Evolutionary conservation across 2,329 filamentous ascomycete species (phyloP).

Genomic region (Cercospora janseana): DNA sequence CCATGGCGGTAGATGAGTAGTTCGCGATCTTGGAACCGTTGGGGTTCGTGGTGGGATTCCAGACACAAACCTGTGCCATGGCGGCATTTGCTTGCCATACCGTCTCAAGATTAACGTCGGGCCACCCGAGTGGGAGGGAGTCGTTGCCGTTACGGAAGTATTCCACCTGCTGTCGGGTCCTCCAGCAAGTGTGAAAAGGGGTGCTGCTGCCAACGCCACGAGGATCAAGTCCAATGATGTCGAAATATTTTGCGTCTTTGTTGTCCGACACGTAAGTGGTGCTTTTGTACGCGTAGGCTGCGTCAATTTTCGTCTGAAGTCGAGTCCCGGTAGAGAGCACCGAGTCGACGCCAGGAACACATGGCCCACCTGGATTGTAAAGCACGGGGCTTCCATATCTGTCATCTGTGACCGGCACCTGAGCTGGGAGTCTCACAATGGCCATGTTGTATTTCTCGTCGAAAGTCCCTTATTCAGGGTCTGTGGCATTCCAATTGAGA

Average conservation of each 20-base stretch:
- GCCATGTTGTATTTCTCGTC: slow-evolving; percentile 37
- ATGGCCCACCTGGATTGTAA: slow-evolving; percentile 48
- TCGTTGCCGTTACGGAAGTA: too few species aligned
- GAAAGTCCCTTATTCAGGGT: slow-evolving; percentile 30
- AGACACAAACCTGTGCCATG: not conserved
- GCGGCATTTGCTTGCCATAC: not conserved
- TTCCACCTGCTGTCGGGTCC: slow-evolving; percentile 28
- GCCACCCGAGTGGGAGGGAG: not conserved
- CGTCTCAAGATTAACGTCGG: not conserved
- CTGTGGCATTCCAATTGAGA: slow-evolving; percentile 43
- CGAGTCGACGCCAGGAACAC: slow-evolving; percentile 42
- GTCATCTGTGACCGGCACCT: slow-evolving; percentile 41
- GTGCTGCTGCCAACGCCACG: slow-evolving; percentile 42
- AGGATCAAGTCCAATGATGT: slow-evolving; percentile 49
- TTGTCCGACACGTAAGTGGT: not conserved
- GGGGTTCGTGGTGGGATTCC: not conserved
- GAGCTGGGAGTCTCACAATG: slow-evolving; percentile 49
- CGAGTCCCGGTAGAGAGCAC: slow-evolving; percentile 29
- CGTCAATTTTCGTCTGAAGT: slow-evolving; percentile 26
- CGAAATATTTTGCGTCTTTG: slow-evolving; percentile 39
- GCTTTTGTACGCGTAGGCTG: not conserved
- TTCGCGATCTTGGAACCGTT: not conserved
- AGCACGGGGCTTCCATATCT: slow-evolving; percentile 43
- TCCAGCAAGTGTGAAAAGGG: slow-evolving; percentile 40
- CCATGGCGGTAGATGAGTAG: slow-evolving; percentile 18